Evolutionary conservation across 139 green algal genomes (phyloP).

Genomic region (Mesostigma viride): DNA sequence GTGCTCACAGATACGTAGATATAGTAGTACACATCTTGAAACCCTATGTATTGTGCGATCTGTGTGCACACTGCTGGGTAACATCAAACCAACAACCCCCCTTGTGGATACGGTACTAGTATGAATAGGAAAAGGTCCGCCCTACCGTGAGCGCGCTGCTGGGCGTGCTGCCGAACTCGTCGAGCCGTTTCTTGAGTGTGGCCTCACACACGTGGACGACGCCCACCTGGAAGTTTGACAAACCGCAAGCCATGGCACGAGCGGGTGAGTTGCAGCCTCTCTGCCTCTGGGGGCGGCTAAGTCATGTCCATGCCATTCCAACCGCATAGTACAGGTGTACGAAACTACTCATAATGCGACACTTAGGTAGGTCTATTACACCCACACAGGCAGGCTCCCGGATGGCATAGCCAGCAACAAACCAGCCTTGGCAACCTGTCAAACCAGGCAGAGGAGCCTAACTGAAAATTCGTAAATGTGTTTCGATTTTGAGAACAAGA

Average conservation of each 20-base stretch:
- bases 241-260: not conserved
- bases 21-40: not conserved
- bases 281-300: too few relatives aligned
- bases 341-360: too few relatives aligned
- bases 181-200: constrained; percentile 71
- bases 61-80: not conserved
- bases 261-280: not conserved
- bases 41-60: not conserved
- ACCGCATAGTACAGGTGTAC: too few relatives aligned
- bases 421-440: too few relatives aligned
- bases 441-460: too few relatives aligned
- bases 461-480: too few relatives aligned
- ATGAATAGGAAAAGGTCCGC: not conserved
- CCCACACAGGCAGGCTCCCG: too few relatives aligned
- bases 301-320: too few relatives aligned
- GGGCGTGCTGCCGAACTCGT: constrained; percentile 63
- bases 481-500: too few relatives aligned
- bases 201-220: constrained; percentile 84
- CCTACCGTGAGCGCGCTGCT: constrained; percentile 42
- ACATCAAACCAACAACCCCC: not conserved
- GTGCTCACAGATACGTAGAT: not conserved
- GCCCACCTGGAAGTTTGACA: constrained; percentile 11
- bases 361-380: too few relatives aligned
- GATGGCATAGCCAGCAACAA: too few relatives aligned
- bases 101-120: not conserved